Evolutionary conservation across 208 protist species (phyloP).

Genomic region (Trypanosoma avium): DNA sequence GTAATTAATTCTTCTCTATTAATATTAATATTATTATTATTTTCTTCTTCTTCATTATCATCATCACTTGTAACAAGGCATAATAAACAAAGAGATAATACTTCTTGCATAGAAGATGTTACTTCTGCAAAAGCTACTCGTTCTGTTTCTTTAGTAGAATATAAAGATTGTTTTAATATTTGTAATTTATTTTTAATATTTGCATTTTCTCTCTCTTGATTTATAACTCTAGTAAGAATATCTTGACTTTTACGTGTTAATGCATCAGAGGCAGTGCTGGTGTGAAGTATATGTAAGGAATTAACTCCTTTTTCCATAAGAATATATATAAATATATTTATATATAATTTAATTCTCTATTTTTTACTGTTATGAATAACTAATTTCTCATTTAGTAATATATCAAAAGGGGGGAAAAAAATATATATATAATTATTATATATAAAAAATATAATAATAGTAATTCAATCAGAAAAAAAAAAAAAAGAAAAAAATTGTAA

Average conservation of each 20-base stretch:
- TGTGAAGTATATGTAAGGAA: too few relatives aligned
- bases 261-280: too few relatives aligned
- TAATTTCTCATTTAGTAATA: too few relatives aligned
- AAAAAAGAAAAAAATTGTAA: too few relatives aligned
- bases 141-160: too few relatives aligned
- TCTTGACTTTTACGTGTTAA: not conserved
- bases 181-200: not conserved
- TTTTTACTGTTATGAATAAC: not conserved
- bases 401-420: too few relatives aligned
- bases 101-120: not conserved
- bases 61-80: slow-evolving; percentile 1
- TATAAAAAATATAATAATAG: too few relatives aligned
- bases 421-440: too few relatives aligned
- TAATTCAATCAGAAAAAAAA: too few relatives aligned
- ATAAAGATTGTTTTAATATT: too few relatives aligned
- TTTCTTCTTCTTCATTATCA: too few relatives aligned
- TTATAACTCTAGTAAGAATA: slow-evolving; percentile 6
- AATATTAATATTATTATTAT: too few relatives aligned
- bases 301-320: not conserved
- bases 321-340: slow-evolving; percentile 6
- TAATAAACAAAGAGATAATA: slow-evolving; percentile 12
- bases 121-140: slow-evolving; percentile 3
- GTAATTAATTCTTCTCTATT: not conserved
- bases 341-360: not conserved
- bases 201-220: slow-evolving; percentile 20